phyloP scores from a whole-genome alignment of 1,139 yeast species.

The Sporopachydermia cereana region DNA sequence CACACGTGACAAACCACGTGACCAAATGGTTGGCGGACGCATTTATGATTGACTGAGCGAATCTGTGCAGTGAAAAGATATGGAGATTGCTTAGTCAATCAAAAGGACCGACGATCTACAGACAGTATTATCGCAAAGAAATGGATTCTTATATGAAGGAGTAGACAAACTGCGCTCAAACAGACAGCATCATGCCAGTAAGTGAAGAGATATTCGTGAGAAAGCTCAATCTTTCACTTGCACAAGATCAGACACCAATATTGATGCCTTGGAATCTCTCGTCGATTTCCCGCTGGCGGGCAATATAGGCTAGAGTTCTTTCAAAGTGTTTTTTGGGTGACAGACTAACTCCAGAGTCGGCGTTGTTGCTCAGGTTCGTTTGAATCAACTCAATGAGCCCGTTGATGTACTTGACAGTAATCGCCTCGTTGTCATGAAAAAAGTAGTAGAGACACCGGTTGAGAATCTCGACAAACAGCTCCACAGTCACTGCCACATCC shows the following conservation, averaged over 20 bases:
- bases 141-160: too few relatives aligned
- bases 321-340: conserved; percentile 42
- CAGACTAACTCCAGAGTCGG: conserved; percentile 24
- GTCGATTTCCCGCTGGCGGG: conserved; percentile 53
- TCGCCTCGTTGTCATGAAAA: conserved; percentile 66
- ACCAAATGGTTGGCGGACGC: too few relatives aligned
- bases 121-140: too few relatives aligned
- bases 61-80: too few relatives aligned
- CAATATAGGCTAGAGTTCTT: conserved; percentile 56
- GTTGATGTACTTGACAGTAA: conserved; percentile 66
- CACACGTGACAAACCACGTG: too few relatives aligned
- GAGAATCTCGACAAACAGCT: conserved; percentile 79
- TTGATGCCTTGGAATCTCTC: conserved; percentile 45
- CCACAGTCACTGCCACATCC: conserved; percentile 69
- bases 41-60: too few relatives aligned
- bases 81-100: too few relatives aligned
- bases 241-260: background rate
- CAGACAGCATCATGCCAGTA: too few relatives aligned
- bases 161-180: too few relatives aligned
- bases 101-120: too few relatives aligned
- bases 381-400: conserved; percentile 78
- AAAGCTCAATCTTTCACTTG: too few relatives aligned
- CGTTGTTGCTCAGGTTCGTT: conserved; percentile 47
- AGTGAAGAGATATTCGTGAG: too few relatives aligned
- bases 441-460: conserved; percentile 78